Percentiles rank a stretch among this genome's conserved stretches.
Conservation (phyloP, 1,284 basidiomycete genomes). For the Erythrobasidium hasegawianum region DNA sequence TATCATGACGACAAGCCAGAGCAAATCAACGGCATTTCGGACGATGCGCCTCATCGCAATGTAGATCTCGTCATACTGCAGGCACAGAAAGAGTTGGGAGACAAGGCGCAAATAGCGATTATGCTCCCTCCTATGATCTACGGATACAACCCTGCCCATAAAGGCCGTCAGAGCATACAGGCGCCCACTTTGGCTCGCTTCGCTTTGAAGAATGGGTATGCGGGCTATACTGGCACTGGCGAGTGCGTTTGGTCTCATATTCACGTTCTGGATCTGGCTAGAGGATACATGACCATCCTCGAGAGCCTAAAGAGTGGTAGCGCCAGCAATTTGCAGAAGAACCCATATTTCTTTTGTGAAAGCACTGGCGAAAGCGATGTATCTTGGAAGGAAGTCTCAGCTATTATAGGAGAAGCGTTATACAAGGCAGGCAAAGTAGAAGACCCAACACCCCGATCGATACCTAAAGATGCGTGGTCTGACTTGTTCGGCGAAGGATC, state of each 20-base stretch:
- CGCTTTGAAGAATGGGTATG: conserved; percentile 4
- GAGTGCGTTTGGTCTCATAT: neutral
- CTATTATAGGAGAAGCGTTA: neutral
- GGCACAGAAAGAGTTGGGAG: conserved; percentile 5
- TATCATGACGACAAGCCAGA: neutral
- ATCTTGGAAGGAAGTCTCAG: neutral
- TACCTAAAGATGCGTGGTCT: neutral
- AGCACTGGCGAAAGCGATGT: neutral
- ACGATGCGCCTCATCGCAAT: conserved; percentile 9
- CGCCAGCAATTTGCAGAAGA: neutral
- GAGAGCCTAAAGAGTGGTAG: too few relatives aligned
- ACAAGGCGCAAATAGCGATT: conserved; percentile 6
- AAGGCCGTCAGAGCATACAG: neutral
- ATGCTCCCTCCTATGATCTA: conserved; percentile 13
- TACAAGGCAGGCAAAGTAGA: neutral
- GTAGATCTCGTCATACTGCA: conserved; percentile 12
- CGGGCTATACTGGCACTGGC: neutral
- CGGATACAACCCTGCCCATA: neutral
- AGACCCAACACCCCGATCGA: neutral
- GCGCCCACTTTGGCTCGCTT: conserved; percentile 4
- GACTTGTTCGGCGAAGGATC: neutral
- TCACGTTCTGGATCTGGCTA: neutral
- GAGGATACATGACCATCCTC: neutral
- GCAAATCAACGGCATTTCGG: conserved; percentile 2
- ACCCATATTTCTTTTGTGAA: conserved; percentile 1